phyloP scores from a whole-genome alignment of 805 yeast species.

The Torulaspora franciscae region DNA sequence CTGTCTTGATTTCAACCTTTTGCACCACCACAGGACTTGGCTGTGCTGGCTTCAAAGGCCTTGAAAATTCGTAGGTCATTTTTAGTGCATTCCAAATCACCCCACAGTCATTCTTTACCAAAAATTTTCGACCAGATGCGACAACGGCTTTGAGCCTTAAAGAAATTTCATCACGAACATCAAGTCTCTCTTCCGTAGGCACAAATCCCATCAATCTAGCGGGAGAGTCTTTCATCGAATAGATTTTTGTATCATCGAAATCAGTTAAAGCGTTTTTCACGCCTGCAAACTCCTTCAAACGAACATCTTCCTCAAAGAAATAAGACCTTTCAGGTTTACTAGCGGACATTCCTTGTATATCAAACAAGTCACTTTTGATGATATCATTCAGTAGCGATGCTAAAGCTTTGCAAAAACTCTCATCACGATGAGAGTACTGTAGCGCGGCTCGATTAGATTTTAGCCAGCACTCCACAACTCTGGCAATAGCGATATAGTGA shows the following conservation, averaged over 20 bases:
- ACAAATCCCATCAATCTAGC: constrained; percentile 21
- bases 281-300: constrained; percentile 54
- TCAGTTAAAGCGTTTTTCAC: constrained; percentile 53
- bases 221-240: constrained; percentile 14
- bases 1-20: not conserved
- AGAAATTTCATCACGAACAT: constrained; percentile 9
- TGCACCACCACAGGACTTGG: not conserved
- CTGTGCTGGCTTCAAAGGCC: not conserved
- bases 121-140: constrained; percentile 16
- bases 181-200: constrained; percentile 9
- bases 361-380: constrained; percentile 11
- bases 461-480: constrained; percentile 56
- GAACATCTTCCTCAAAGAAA: constrained; percentile 61
- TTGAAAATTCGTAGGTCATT: constrained; percentile 4
- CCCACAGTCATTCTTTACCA: constrained; percentile 19
- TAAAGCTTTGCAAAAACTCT: constrained; percentile 32
- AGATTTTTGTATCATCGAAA: constrained; percentile 47
- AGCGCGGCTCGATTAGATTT: constrained; percentile 45
- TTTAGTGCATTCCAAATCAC: constrained; percentile 18
- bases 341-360: not conserved
- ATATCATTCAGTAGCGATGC: constrained; percentile 34
- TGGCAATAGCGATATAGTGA: constrained; percentile 37
- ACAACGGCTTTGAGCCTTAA: constrained; percentile 19
- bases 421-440: constrained; percentile 34
- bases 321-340: constrained; percentile 46